Percentiles rank a stretch among this genome's conserved stretches.
Conservation (phyloP, 768 basidiomycete species). For the Auricularia sp. region DNA sequence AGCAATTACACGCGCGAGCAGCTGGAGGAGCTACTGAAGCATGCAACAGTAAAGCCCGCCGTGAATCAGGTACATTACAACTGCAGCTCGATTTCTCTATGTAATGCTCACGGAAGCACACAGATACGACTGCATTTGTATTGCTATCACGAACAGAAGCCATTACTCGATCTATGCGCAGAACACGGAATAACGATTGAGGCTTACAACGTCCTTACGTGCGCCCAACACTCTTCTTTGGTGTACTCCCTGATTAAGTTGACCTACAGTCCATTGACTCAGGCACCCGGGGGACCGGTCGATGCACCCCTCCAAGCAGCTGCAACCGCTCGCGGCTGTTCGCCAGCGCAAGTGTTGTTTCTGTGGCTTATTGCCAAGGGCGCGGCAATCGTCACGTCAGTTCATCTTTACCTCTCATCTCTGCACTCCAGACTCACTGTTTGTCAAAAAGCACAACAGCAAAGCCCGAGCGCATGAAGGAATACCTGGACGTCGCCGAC, state of each 20-base stretch:
- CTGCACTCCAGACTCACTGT: neutral
- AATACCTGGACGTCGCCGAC: conserved; percentile 59
- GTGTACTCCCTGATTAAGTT: neutral
- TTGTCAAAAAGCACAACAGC: conserved; percentile 28
- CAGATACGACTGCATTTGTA: conserved; percentile 67
- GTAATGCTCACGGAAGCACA: neutral
- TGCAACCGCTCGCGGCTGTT: conserved; percentile 37
- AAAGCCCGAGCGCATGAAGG: conserved; percentile 52
- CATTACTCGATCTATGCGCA: conserved; percentile 46
- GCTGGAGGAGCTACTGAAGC: conserved; percentile 36
- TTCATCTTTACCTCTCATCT: neutral
- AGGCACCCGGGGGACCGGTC: conserved; percentile 49
- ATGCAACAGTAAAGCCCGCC: conserved; percentile 51
- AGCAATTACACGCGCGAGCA: conserved; percentile 55
- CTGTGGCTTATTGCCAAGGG: conserved; percentile 66
- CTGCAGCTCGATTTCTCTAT: neutral
- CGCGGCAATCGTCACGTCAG: conserved; percentile 51
- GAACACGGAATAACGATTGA: conserved; percentile 55
- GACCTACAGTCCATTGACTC: conserved; percentile 44
- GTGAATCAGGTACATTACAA: conserved; percentile 50
- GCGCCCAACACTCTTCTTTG: conserved; percentile 11
- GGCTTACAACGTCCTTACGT: conserved; percentile 62
- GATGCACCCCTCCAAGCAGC: conserved; percentile 49
- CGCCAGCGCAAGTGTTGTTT: conserved; percentile 56
- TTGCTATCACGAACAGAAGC: conserved; percentile 41